Conservation (phyloP, 495 filamentous ascomycete species). For the Hypoxylon trugodes region DNA sequence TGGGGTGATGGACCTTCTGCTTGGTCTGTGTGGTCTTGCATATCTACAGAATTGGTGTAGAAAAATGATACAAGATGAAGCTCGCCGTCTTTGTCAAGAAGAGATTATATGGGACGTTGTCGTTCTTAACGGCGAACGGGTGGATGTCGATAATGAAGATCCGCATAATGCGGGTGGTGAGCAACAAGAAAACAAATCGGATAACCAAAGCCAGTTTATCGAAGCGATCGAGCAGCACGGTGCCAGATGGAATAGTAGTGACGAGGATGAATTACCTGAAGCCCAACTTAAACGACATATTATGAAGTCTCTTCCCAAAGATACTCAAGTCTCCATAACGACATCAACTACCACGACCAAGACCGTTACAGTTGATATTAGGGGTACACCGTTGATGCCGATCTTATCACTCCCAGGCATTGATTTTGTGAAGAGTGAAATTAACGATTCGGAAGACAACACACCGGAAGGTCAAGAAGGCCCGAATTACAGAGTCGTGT, state of each 20-base stretch:
- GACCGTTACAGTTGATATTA: slow-evolving; percentile 77
- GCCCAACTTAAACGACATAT: slow-evolving; percentile 56
- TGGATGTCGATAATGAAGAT: slow-evolving; percentile 63
- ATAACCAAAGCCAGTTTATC: slow-evolving; percentile 50
- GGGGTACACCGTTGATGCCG: slow-evolving; percentile 64
- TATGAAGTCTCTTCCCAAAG: slow-evolving; percentile 51
- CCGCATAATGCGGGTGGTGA: slow-evolving; percentile 28
- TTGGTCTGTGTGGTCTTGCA: slow-evolving; percentile 74
- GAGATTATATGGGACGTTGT: slow-evolving; percentile 85
- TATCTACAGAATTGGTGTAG: slow-evolving; percentile 75
- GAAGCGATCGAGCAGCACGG: slow-evolving; percentile 59
- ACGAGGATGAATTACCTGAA: slow-evolving; percentile 53
- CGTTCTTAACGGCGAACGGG: slow-evolving; percentile 68
- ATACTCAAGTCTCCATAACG: slow-evolving; percentile 68
- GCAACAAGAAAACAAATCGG: slow-evolving; percentile 1
- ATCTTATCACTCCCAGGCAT: slow-evolving; percentile 71
- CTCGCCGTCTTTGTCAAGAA: slow-evolving; percentile 60
- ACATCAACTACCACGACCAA: slow-evolving; percentile 70
- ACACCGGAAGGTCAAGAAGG: slow-evolving; percentile 11
- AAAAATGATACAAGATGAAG: slow-evolving; percentile 65
- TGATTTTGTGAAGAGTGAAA: slow-evolving; percentile 68
- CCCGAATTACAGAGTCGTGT: slow-evolving; percentile 53
- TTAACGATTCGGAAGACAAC: slow-evolving; percentile 19
- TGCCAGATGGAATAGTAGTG: slow-evolving; percentile 42
- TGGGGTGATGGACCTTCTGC: slow-evolving; percentile 69